Evolutionary conservation across 108 stramenopile genomes (phyloP).

Genomic region (Cyclotella distinguenda): DNA sequence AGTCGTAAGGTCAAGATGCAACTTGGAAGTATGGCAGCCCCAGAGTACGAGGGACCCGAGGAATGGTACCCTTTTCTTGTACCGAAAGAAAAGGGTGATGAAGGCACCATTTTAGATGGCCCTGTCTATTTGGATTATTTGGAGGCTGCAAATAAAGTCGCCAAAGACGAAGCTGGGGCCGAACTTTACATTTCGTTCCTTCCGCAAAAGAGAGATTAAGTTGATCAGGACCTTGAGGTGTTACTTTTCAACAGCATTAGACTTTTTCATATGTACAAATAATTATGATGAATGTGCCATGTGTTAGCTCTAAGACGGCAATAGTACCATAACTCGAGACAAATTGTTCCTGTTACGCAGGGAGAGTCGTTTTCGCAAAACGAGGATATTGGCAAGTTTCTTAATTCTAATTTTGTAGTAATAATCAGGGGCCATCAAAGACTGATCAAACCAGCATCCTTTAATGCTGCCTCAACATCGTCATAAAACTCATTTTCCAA

Average conservation of each 20-base stretch:
- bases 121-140: constrained; percentile 40
- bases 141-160: constrained; percentile 26
- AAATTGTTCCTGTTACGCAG: too few species aligned
- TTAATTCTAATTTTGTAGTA: too few species aligned
- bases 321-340: too few species aligned
- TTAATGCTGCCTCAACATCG: constrained; percentile 57
- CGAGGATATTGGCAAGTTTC: too few species aligned
- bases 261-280: background rate
- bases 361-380: too few species aligned
- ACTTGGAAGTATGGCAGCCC: constrained; percentile 36
- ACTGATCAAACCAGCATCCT: constrained; percentile 41
- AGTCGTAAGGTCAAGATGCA: constrained; percentile 38
- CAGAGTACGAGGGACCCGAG: constrained; percentile 30
- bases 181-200: constrained; percentile 44
- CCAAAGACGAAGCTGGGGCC: constrained; percentile 26
- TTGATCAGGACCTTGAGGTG: background rate
- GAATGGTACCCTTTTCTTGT: constrained; percentile 50
- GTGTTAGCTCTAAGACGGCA: too few species aligned
- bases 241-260: background rate
- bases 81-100: constrained; percentile 24
- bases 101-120: constrained; percentile 25
- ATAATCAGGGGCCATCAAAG: too few species aligned
- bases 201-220: constrained; percentile 18
- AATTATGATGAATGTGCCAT: too few species aligned
- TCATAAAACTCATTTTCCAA: constrained; percentile 56